Evolutionary conservation across 192 early-diverging fungal genomes (phyloP).

Genomic region (Borealophlyctis nickersoniae): DNA sequence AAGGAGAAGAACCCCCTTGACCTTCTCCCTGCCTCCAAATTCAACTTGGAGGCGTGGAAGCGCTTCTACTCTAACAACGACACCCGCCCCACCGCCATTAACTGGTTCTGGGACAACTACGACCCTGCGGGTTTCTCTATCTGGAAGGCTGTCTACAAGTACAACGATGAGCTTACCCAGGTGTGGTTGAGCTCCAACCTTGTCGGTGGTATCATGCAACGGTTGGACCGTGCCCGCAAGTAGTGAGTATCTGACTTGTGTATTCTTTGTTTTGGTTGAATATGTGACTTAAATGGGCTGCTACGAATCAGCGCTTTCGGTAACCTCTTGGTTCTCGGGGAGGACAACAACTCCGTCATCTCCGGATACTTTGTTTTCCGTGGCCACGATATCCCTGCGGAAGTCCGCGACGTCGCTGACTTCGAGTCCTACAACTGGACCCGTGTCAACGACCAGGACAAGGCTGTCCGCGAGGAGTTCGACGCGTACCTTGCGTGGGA

Average conservation of each 20-base stretch:
- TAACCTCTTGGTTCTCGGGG: slow-evolving; percentile 75
- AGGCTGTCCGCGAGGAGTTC: slow-evolving; percentile 52
- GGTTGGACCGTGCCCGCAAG: slow-evolving; percentile 88
- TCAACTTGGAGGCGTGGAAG: slow-evolving; percentile 93
- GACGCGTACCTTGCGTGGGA: slow-evolving; percentile 86
- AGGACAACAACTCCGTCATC: slow-evolving; percentile 85
- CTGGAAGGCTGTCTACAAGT: slow-evolving; percentile 93
- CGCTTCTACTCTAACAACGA: slow-evolving; percentile 97
- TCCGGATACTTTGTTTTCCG: slow-evolving; percentile 93
- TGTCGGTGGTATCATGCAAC: slow-evolving; percentile 88
- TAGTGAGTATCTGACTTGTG: slow-evolving; percentile 53
- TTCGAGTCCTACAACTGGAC: slow-evolving; percentile 84
- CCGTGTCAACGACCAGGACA: slow-evolving; percentile 68
- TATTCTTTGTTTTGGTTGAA: no score
- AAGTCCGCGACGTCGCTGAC: slow-evolving; percentile 79
- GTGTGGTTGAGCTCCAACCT: slow-evolving; percentile 92
- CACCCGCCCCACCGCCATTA: slow-evolving; percentile 74
- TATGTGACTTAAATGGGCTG: no score
- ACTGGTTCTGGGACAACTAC: slow-evolving; percentile 93
- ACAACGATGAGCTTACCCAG: slow-evolving; percentile 86
- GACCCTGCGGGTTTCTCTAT: slow-evolving; percentile 87
- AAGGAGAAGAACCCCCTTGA: slow-evolving; percentile 92
- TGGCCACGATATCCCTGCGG: slow-evolving; percentile 76
- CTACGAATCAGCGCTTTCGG: slow-evolving; percentile 83
- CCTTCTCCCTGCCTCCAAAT: slow-evolving; percentile 74